Base-by-base conservation (phyloP, 129 eudicot genomes). In the Ambrosia trifida region DNA sequence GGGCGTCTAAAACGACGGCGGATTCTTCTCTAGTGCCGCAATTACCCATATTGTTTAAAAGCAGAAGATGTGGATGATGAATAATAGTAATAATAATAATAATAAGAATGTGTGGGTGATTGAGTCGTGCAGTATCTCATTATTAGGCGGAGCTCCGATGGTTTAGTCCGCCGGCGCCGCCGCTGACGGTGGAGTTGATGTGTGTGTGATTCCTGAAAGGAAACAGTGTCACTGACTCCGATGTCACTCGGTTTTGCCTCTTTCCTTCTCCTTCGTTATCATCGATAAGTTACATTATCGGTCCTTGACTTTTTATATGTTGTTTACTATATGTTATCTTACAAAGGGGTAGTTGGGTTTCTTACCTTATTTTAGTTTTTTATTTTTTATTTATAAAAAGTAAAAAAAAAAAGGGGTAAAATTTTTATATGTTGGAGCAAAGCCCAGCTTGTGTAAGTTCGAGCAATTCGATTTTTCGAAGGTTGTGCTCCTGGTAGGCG, bases 21-120 rank as follows among this genome's bases (percentile, higher is more conserved):
- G 98, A 85, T 83, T 92, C 98, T 83, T 92, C 98, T 50, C 95
- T 87, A 78, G 96, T 92, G 33, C 98, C 98, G 72, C 98, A 92
- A 58, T 89, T 92, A 72, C 98, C 98, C 98, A 92, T 92, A 67
- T 13, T 74, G 67, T 72, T 52, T 56, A 53, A 56, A 49, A 54
- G 32, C 30, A 60, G 53, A 44, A 31, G 62, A 40, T 44, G n/a
- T n/a, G 7, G 57, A 80, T 68, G 70, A 68, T n/a, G n/a, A n/a
- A n/a, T n/a, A n/a, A n/a, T n/a, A n/a, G n/a, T n/a, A n/a, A n/a
- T n/a, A n/a, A n/a, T n/a, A n/a, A 60, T 63, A 24, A 24, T 24
- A 24, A 24, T 24, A 24, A 24, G 0, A 1, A 0, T 24, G 69
- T 41, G 36, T 58, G 64, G 56, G 19, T 20, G 74, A 64, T 64